A percentile compares a stretch with the other conserved stretches of the same genome.
phyloP scores from a whole-genome alignment of 202 grass and related monocot genomes.

The Elaeis oleifera region DNA sequence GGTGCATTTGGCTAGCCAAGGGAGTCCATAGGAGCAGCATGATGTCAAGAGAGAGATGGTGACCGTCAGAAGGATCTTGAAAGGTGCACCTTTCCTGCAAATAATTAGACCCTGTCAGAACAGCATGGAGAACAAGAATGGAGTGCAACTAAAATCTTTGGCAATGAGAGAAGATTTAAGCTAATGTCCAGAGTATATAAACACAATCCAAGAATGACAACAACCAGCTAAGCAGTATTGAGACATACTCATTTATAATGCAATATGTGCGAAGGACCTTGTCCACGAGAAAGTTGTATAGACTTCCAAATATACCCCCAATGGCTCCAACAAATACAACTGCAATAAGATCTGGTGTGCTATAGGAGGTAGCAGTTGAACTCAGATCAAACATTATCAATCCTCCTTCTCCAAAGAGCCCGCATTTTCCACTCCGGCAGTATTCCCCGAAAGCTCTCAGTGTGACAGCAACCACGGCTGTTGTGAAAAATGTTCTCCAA shows the following conservation, averaged over 20 bases:
- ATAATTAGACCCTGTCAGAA: too few species aligned
- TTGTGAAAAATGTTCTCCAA: constrained; percentile 57
- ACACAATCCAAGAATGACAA: too few species aligned
- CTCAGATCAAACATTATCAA: constrained; percentile 55
- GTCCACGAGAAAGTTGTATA: constrained; percentile 43
- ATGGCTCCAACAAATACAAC: constrained; percentile 38
- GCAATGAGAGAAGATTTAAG: too few species aligned
- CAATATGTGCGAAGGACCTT: constrained; percentile 32
- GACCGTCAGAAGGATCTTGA: constrained; percentile 44
- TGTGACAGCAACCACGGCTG: constrained; percentile 40
- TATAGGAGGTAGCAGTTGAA: constrained; percentile 31
- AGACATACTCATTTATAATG: constrained; percentile 35
- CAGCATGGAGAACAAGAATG: too few species aligned
- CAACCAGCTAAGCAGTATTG: too few species aligned
- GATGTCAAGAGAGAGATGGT: constrained; percentile 41
- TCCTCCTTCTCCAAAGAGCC: constrained; percentile 49
- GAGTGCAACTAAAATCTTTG: too few species aligned
- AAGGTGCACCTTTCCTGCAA: constrained; percentile 37
- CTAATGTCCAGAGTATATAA: too few species aligned
- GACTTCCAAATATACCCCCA: constrained; percentile 36
- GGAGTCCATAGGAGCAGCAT: constrained; percentile 41
- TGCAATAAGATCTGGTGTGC: constrained; percentile 1
- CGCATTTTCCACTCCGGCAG: constrained; percentile 44
- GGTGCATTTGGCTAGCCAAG: constrained; percentile 28
- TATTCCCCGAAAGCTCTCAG: constrained; percentile 35